These are phyloP conservation scores for Babjeviella inositovora DNA, from an alignment of 805 yeast species.

Conservation along the genomic window DNA sequence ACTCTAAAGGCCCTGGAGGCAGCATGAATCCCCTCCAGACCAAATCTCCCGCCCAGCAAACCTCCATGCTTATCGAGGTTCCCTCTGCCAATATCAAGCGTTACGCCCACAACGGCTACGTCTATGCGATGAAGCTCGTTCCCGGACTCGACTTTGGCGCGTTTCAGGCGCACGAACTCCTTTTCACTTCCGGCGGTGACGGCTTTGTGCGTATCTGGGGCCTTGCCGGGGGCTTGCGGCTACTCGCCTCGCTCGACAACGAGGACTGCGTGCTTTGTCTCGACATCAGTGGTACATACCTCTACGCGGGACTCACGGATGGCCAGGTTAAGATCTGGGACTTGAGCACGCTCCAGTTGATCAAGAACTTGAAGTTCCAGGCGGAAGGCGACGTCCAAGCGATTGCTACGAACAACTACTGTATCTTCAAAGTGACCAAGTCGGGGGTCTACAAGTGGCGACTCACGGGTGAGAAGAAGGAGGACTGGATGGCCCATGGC, in stretches of 20 bases:
- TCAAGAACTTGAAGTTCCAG: constrained; percentile 23
- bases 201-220: constrained; percentile 79
- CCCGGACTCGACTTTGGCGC: constrained; percentile 6
- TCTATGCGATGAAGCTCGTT: constrained; percentile 46
- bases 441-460: constrained; percentile 34
- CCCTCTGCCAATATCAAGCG: constrained; percentile 48
- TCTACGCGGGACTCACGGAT: constrained; percentile 70
- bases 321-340: constrained; percentile 82
- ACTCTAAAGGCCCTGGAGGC: constrained; percentile 79
- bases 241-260: constrained; percentile 31
- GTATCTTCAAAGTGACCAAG: constrained; percentile 48
- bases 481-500: constrained; percentile 34
- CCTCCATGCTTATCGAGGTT: constrained; percentile 40
- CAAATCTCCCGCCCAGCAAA: constrained; percentile 3
- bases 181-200: constrained; percentile 81
- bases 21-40: constrained; percentile 6
- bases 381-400: constrained; percentile 40
- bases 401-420: constrained; percentile 34
- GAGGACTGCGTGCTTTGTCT: constrained; percentile 62
- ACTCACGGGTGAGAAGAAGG: constrained; percentile 22
- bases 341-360: constrained; percentile 60
- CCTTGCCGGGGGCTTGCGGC: constrained; percentile 5
- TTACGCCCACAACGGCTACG: constrained; percentile 87
- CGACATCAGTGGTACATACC: constrained; percentile 42
- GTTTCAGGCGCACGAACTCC: constrained; percentile 12